Base-by-base conservation (phyloP, 495 filamentous ascomycete genomes). In the Friedmanniomyces simplex region DNA sequence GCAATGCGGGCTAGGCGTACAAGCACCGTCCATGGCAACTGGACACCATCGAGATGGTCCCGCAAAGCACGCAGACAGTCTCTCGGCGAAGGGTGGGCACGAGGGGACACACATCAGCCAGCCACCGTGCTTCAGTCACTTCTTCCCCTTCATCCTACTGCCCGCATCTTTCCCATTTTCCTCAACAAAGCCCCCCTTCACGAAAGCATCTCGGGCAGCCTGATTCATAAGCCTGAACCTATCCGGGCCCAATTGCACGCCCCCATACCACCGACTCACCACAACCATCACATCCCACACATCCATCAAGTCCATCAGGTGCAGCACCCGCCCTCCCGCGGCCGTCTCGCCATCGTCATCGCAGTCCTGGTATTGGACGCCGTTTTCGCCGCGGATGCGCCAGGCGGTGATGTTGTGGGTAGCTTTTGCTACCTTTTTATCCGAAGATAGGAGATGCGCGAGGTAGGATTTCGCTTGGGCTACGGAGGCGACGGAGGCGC, bases 261-360 rank as follows among this genome's bases (percentile, higher is more conserved):
- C 93, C 0, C 93, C 93, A 73, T 94, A 97, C 93, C 93, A 98
- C 51, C 93, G 71, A 36, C 86, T 89, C 20, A 98, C 93, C n/a
- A 98, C 86, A 1, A 97, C 89, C 68, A 96, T 82, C 8, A 85
- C 81, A 69, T 93, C 81, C 88, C 88, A 95, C 10, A 94, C 80
- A 69, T 89, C 87, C 90, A 96, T 97, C 63, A 91, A 67, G 75
- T 95, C 88, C 83, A 98, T 83, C 47, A 98, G 72, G 73, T 94
- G 87, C 43, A 95, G 73, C 64, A 98, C 65, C 25, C 93, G 79
- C 0, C 85, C 82, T 0, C 93, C 93, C 4, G 93, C 93, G 22
- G 93, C 93, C n/a, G 85, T 87, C 75, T 98, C 93, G 12, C 93
- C 93, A 67, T 98, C 93, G 67, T 97, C 93, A 63, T 98, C 85